Base-by-base conservation (phyloP, 2,329 filamentous ascomycete species). In the Pyrenochaeta sp. region DNA sequence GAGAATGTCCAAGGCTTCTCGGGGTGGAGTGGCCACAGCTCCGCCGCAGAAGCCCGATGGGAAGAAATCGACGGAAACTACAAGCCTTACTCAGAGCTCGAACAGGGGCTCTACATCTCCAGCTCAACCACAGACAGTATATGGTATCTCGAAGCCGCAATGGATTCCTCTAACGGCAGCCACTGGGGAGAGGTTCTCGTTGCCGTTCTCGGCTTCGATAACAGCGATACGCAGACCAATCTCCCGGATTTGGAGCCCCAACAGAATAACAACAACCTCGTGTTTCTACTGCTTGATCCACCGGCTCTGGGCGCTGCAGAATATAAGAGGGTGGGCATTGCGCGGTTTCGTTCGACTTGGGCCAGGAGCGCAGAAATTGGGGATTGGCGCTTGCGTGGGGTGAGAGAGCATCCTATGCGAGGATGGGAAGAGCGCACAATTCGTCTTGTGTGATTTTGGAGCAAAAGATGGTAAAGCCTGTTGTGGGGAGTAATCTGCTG, bases 101-200 rank as follows among this genome's bases (percentile, higher is more conserved):
- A 44, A 21, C 41, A 44, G 32, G 41, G 41, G 11, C 41, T 44
- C 12, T 44, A 44, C 15, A 44, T 44, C 5, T 44, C 41, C 5
- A 31, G 41, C 32, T 23, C 27, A 15, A 14, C 6, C 1, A 44
- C 23, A 17, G 27, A 44, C 12, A 44, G 27, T 15, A 44, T 44
- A 9, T 44, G 41, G 27, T 44, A 44, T 29, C 18, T 32, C 12
- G 41, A 44, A n/a, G 27, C 27, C 1, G 41, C 32, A 3, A 32
- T 32, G 41, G 41, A 32, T 17, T n/a, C 7, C n/a, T 31, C 29
- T 6, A 7, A 7, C 15, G n/a, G 15, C 12, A 14, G 12, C 5
- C 15, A n/a, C 15, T 33, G 31, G 12, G 12, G 31, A 6, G 4
- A 33, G 15, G 12, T 33, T 11, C 12, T 4, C 10, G 31, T 14